Conservation (phyloP, 345 rosid species). For the Rhizophora apiculata region DNA sequence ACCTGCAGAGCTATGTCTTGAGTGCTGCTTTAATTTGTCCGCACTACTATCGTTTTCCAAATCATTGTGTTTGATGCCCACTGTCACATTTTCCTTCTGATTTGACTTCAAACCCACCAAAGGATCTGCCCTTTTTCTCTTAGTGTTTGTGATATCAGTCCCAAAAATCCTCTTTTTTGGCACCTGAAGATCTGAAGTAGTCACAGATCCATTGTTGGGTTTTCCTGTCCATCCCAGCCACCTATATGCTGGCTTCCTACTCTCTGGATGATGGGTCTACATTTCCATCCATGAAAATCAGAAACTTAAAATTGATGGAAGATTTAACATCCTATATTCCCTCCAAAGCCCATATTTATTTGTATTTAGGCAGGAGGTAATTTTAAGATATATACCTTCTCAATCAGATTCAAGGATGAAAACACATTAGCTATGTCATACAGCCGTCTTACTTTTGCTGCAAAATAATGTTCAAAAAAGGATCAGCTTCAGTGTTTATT, state of each 20-base stretch:
- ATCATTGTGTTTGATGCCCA: slow-evolving; percentile 18
- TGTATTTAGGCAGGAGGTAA: neutral
- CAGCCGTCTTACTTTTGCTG: slow-evolving; percentile 81
- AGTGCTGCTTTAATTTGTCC: slow-evolving; percentile 25
- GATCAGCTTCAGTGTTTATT: slow-evolving; percentile 10
- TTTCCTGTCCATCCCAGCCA: slow-evolving; percentile 67
- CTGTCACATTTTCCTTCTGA: slow-evolving; percentile 30
- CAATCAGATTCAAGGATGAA: slow-evolving; percentile 67
- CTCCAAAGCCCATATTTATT: neutral
- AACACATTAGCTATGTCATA: slow-evolving; percentile 87
- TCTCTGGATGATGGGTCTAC: slow-evolving; percentile 70
- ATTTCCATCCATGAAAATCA: slow-evolving; percentile 12
- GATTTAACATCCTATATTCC: neutral
- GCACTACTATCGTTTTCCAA: slow-evolving; percentile 28
- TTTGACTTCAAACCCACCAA: slow-evolving; percentile 26
- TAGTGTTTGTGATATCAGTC: slow-evolving; percentile 56
- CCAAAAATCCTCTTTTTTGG: slow-evolving; percentile 62
- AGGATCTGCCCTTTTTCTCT: slow-evolving; percentile 41
- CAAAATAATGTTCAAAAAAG: slow-evolving; percentile 18
- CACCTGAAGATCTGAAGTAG: slow-evolving; percentile 30
- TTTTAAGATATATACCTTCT: slow-evolving; percentile 48
- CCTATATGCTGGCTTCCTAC: slow-evolving; percentile 68
- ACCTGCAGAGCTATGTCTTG: slow-evolving; percentile 33
- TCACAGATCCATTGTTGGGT: slow-evolving; percentile 14
- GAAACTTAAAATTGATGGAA: slow-evolving; percentile 12